phyloP scores from a whole-genome alignment of 495 filamentous ascomycete genomes.

The Oleoguttula mirabilis region DNA sequence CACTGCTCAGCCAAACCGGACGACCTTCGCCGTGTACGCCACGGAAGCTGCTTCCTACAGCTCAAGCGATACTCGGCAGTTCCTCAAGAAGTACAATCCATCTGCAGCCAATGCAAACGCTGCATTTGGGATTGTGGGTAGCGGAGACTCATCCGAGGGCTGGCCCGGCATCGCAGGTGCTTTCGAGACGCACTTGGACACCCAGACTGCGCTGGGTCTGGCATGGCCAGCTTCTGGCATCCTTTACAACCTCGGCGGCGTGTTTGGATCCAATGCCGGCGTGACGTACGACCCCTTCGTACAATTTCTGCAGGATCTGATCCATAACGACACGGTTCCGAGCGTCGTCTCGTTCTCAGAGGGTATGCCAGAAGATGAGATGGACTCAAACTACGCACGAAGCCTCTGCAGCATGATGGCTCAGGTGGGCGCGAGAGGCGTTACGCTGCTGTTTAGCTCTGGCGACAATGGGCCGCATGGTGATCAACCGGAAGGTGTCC shows the following conservation, averaged over 20 bases:
- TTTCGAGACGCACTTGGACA: constrained; percentile 2
- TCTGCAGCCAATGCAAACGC: constrained; percentile 1
- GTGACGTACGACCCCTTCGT: constrained; percentile 1
- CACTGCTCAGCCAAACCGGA: not conserved
- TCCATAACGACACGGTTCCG: constrained; percentile 1
- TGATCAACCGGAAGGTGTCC: not conserved
- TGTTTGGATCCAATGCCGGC: not conserved
- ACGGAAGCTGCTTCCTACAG: constrained; percentile 4
- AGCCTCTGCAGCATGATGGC: not conserved
- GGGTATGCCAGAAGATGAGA: not conserved
- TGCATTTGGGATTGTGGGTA: not conserved
- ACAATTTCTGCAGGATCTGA: constrained; percentile 1
- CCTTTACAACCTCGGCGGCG: constrained; percentile 5
- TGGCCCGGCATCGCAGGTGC: not conserved
- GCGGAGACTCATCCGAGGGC: not conserved
- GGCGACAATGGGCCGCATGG: not conserved
- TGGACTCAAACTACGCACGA: not conserved
- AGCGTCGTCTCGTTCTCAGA: constrained; percentile 8
- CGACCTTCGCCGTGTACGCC: constrained; percentile 2
- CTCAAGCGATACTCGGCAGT: not conserved
- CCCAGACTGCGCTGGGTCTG: not conserved
- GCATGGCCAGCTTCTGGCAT: constrained; percentile 2
- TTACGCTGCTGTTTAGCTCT: not conserved
- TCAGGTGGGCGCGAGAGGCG: not conserved
- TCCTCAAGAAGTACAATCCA: not conserved